Evolutionary conservation across 257 asterid genomes (phyloP).

Genomic region (Vinca minor): DNA sequence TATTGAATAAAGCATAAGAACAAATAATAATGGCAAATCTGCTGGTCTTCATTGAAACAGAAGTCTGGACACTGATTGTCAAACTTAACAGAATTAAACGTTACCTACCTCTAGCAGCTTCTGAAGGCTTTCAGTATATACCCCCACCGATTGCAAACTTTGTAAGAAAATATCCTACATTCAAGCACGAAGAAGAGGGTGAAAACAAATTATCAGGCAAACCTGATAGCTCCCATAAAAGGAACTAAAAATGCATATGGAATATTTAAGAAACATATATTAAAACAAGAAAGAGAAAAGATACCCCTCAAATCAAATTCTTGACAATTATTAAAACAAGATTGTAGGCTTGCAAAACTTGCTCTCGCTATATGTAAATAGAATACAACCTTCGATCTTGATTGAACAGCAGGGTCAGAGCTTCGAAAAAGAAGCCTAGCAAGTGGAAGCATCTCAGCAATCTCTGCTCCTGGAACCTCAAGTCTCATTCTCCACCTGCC

Average conservation of each 20-base stretch:
- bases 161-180: conserved; percentile 79
- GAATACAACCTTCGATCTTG: conserved; percentile 80
- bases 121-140: conserved; percentile 80
- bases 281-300: neutral
- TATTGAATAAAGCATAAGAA: conserved; percentile 1
- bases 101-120: conserved; percentile 77
- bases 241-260: neutral
- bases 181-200: conserved; percentile 6
- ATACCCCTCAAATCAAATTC: neutral
- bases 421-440: conserved; percentile 97
- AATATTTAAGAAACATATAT: neutral
- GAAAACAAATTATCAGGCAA: neutral
- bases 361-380: neutral
- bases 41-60: neutral
- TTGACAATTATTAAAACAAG: neutral
- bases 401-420: conserved; percentile 97
- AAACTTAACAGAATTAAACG: neutral
- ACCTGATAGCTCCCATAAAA: neutral
- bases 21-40: neutral
- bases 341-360: neutral
- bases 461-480: conserved; percentile 96
- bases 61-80: neutral
- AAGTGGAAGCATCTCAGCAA: conserved; percentile 98
- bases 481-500: conserved; percentile 99
- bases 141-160: conserved; percentile 84